Evolutionary conservation across 208 protist species (phyloP), one percentile per base, ranked within the genome.

Genomic region (Trypanosoma scelopori): DNA sequence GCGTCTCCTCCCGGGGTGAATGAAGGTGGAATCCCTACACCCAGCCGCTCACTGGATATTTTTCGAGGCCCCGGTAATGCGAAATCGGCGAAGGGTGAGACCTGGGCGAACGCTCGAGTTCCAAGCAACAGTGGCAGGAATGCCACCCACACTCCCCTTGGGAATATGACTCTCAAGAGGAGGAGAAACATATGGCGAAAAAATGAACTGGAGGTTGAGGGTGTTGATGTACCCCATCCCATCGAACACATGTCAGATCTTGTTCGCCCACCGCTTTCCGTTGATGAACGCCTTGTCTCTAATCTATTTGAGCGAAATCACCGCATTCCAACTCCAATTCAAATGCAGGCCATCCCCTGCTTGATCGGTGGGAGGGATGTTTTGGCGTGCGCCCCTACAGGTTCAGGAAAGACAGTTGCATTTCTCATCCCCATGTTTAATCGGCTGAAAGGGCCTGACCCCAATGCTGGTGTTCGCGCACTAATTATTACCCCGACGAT

Each of bases 401-500:
- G 89, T 23, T 98, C 93, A 3, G 97, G 97, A 57, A 99, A 99
- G 67, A 99, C 98, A 20, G 81, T 96, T 25, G 87, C 93, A 20
- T 99, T 98, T 55, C 71, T 97, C 23, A 69, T 98, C 47, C 97
- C 98, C 16, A 81, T 98, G 57, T 92, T 99, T 58, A 67, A 94
- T 22, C 64, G 94, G 5, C 82, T 99, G 9, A 78, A 89, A 55
- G 68, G 74, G 32, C 90, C 97, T 7, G 71, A 89, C 47, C 48
- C 74, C 35, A 79, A 88, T 27, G 71, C 83, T 30, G 94, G 94
- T 42, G 86, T 98, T 15, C 82, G 96, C 27, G 97, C 92, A 27
- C 73, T 99, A 28, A 89, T 99, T 28, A 78, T 99, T 35, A 85
- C 88, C 1, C 98, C 97, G n/a, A 99, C 98, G 27, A 77, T 92